Percentiles rank a stretch among this genome's conserved stretches.
phyloP scores from a whole-genome alignment of 179 eudicot species.

The Spergularia azorica region DNA sequence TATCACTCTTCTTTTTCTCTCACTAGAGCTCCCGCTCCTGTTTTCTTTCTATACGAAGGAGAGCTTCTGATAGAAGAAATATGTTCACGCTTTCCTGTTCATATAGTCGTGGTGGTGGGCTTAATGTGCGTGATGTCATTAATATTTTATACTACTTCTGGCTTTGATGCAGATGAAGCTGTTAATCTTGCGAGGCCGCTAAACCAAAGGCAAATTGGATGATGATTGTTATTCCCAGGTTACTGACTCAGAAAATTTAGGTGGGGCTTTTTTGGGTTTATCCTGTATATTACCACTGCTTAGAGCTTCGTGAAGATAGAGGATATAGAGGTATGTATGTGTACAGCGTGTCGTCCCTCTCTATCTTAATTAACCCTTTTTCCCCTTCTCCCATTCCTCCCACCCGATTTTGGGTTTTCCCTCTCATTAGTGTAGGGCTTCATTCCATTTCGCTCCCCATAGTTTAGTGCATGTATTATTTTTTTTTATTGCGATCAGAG shows the following conservation, averaged over 20 bases:
- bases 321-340: conserved; percentile 54
- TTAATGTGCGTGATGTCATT: neutral
- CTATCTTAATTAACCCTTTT: conserved; percentile 19
- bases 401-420: conserved; percentile 26
- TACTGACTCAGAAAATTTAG: conserved; percentile 31
- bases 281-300: conserved; percentile 65
- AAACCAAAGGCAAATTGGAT: conserved; percentile 37
- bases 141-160: neutral
- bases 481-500: conserved; percentile 32
- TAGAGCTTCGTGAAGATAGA: conserved; percentile 49
- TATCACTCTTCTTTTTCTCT: neutral
- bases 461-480: conserved; percentile 50
- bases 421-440: conserved; percentile 37
- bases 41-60: neutral
- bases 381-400: conserved; percentile 7
- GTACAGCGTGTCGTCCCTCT: conserved; percentile 62
- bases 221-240: conserved; percentile 34
- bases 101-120: neutral
- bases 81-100: neutral
- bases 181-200: conserved; percentile 35
- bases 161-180: conserved; percentile 46
- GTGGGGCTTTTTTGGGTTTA: conserved; percentile 48
- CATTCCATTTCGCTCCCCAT: conserved; percentile 49
- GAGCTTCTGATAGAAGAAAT: conserved; percentile 1
- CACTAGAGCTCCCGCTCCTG: neutral